A percentile compares a stretch with the other conserved stretches of the same genome.
Evolutionary conservation across 805 yeast species (phyloP).

Genomic region (Sugiyamaella smithiae): DNA sequence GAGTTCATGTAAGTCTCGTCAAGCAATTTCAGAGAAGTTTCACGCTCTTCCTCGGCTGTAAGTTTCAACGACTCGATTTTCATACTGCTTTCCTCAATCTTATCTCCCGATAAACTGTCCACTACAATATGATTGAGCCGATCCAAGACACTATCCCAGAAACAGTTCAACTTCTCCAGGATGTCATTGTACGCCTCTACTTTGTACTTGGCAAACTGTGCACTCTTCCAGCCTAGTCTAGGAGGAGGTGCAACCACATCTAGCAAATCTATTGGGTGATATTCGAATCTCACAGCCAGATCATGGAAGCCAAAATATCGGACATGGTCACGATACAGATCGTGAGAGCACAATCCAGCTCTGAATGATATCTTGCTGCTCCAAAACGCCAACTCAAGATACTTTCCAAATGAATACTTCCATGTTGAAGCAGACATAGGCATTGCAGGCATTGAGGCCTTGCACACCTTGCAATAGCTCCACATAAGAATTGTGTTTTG

Average conservation of each 20-base stretch:
- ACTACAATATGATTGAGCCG: conserved; percentile 75
- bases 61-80: conserved; percentile 57
- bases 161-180: conserved; percentile 48
- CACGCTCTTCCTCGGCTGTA: conserved; percentile 51
- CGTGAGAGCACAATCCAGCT: conserved; percentile 73
- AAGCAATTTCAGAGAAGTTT: conserved; percentile 43
- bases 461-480: conserved; percentile 86
- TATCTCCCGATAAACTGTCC: conserved; percentile 68
- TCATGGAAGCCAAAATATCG: conserved; percentile 82
- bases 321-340: conserved; percentile 75
- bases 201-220: conserved; percentile 65
- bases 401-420: conserved; percentile 91
- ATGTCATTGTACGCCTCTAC: conserved; percentile 58
- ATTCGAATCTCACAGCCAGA: conserved; percentile 74
- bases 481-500: conserved; percentile 78
- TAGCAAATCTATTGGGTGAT: conserved; percentile 67
- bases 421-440: conserved; percentile 86
- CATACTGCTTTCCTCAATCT: conserved; percentile 63
- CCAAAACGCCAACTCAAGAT: conserved; percentile 83
- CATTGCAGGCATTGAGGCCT: conserved; percentile 66
- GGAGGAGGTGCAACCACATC: conserved; percentile 77
- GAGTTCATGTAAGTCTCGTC: conserved; percentile 53
- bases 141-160: conserved; percentile 69
- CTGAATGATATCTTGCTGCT: conserved; percentile 52
- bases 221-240: conserved; percentile 67